Conservation (phyloP, 2,329 filamentous ascomycete species). For the Hypomyces rosellus region DNA sequence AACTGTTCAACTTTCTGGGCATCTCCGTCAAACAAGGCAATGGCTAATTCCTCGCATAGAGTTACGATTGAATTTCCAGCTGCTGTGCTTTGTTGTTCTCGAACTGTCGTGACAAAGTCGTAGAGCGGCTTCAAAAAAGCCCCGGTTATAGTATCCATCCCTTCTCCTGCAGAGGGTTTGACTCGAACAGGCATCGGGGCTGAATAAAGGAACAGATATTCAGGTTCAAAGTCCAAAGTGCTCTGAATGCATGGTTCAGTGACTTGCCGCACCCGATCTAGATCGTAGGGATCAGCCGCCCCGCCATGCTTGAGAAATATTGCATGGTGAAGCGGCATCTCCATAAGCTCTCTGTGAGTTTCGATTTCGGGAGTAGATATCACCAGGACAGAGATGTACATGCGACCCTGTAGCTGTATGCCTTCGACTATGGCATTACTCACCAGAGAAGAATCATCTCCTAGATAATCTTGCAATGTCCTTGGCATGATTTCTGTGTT, state of each 20-base stretch:
- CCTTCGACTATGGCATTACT: conserved; percentile 8
- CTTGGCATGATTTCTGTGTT: neutral
- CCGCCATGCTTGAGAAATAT: neutral
- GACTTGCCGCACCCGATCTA: neutral
- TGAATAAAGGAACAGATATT: neutral
- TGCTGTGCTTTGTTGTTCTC: neutral
- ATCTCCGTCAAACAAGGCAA: conserved; percentile 4
- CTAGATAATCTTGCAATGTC: conserved; percentile 2
- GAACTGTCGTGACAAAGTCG: neutral
- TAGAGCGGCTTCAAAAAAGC: conserved; percentile 5
- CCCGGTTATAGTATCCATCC: neutral
- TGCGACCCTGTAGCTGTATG: conserved; percentile 8
- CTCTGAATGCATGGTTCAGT: neutral
- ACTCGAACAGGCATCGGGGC: neutral
- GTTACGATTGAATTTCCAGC: neutral
- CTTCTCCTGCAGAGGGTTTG: neutral
- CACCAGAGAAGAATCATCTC: conserved; percentile 5
- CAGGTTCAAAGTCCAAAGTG: neutral
- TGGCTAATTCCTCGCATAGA: neutral
- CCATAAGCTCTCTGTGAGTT: neutral
- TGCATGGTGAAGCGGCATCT: neutral
- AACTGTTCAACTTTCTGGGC: neutral
- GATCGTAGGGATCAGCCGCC: neutral
- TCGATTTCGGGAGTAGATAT: conserved; percentile 1
- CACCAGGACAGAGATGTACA: conserved; percentile 9